A percentile compares a stretch with the other conserved stretches of the same genome.
Conservation (phyloP, 106 monocot species). For the Dioscorea alata region DNA sequence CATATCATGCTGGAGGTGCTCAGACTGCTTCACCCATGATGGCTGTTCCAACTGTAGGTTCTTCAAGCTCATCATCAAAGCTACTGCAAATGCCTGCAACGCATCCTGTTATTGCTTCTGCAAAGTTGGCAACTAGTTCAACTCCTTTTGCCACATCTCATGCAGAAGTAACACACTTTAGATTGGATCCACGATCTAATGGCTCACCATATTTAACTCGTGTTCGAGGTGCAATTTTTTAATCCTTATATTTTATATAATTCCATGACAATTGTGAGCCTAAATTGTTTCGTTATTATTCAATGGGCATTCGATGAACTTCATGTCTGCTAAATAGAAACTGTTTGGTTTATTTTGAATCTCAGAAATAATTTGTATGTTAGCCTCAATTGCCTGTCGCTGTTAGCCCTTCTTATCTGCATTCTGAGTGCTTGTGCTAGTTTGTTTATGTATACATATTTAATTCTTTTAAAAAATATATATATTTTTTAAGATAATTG, state of each 20-base stretch:
- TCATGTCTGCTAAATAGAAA: too few relatives aligned
- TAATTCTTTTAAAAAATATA: too few relatives aligned
- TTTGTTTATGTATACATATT: too few relatives aligned
- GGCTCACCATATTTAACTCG: conserved; percentile 26
- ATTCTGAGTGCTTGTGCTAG: too few relatives aligned
- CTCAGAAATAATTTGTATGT: too few relatives aligned
- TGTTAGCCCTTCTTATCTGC: too few relatives aligned
- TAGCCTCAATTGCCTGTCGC: too few relatives aligned
- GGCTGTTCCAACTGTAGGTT: conserved; percentile 18
- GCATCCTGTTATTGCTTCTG: conserved; percentile 8
- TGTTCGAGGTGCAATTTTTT: conserved; percentile 20
- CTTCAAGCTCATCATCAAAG: conserved; percentile 23
- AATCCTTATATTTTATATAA: neutral
- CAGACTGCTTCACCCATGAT: conserved; percentile 19
- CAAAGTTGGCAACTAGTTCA: conserved; percentile 15
- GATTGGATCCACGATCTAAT: conserved; percentile 26
- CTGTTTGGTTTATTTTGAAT: too few relatives aligned
- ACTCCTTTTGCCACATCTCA: conserved; percentile 4
- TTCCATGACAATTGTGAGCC: neutral
- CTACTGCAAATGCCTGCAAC: conserved; percentile 21
- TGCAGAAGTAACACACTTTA: conserved; percentile 20
- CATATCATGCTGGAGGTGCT: conserved; percentile 27
- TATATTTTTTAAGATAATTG: too few relatives aligned
- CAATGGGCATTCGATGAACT: too few relatives aligned
- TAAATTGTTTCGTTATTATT: too few relatives aligned